Evolutionary conservation across 2,329 filamentous ascomycete species (phyloP).

Genomic region (Pseudogymnoascus sp.): DNA sequence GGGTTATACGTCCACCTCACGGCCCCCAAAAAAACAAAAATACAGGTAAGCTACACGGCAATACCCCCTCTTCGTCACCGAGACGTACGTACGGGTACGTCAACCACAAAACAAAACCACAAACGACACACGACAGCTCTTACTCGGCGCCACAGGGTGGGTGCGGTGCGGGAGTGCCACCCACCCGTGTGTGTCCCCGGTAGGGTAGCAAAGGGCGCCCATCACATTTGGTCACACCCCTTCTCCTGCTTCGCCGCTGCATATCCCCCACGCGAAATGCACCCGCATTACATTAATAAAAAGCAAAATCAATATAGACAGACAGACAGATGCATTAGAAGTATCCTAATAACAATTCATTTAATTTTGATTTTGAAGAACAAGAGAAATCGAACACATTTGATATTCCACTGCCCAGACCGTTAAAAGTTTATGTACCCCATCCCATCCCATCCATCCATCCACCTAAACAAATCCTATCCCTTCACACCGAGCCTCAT

Average conservation of each 20-base stretch:
- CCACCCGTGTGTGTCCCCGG: neutral
- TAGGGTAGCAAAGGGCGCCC: neutral
- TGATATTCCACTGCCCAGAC: neutral
- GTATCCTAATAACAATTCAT: neutral
- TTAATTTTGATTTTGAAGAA: neutral
- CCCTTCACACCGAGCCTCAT: neutral
- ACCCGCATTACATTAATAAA: neutral
- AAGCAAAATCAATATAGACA: neutral
- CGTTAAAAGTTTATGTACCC: neutral
- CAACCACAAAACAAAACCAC: neutral
- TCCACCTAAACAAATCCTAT: neutral
- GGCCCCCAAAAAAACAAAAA: neutral
- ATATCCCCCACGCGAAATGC: neutral
- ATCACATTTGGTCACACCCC: neutral
- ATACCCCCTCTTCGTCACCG: neutral
- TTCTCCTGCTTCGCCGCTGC: no score
- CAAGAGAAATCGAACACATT: neutral
- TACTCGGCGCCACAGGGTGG: neutral
- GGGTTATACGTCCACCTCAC: no score
- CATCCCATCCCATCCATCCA: neutral
- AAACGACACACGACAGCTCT: neutral
- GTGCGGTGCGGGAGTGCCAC: no score
- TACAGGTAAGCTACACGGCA: neutral
- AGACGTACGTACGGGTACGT: neutral
- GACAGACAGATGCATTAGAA: neutral